Evolutionary conservation across 2,329 filamentous ascomycete species (phyloP).

Genomic region (Fusarium mundagurra): DNA sequence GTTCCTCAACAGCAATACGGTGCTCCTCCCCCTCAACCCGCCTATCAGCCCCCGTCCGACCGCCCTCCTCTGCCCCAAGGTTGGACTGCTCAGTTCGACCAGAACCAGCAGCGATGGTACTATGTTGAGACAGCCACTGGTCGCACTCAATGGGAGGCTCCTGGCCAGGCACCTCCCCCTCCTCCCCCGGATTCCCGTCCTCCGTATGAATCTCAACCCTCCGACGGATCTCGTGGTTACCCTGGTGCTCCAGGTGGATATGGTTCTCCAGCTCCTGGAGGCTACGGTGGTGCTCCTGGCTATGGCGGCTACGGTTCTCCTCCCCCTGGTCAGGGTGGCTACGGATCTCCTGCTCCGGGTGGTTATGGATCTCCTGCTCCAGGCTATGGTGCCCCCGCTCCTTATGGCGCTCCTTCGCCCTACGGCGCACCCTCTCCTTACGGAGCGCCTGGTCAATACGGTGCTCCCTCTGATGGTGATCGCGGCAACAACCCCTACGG

Average conservation of each 20-base stretch:
- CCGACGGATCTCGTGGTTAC: constrained; percentile 41
- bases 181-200: constrained; percentile 36
- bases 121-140: constrained; percentile 71
- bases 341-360: constrained; percentile 32
- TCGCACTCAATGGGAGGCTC: constrained; percentile 71
- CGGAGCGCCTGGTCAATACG: constrained; percentile 23
- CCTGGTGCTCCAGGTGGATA: constrained; percentile 32
- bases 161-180: constrained; percentile 49
- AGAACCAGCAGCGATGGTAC: constrained; percentile 69
- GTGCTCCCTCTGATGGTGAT: constrained; percentile 8
- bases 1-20: constrained; percentile 39
- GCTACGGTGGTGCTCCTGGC: constrained; percentile 31
- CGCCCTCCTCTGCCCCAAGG: constrained; percentile 65
- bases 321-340: constrained; percentile 24
- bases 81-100: constrained; percentile 72
- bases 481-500: constrained; percentile 32
- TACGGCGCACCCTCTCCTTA: constrained; percentile 26
- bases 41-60: constrained; percentile 49
- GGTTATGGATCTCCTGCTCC: constrained; percentile 32
- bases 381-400: constrained; percentile 30
- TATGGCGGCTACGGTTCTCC: constrained; percentile 29
- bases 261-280: constrained; percentile 35
- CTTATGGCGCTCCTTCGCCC: constrained; percentile 7
- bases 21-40: constrained; percentile 43
- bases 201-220: constrained; percentile 34